Evolutionary conservation across 768 basidiomycete species (phyloP).

Genomic region (Crassisporium funariophilum): DNA sequence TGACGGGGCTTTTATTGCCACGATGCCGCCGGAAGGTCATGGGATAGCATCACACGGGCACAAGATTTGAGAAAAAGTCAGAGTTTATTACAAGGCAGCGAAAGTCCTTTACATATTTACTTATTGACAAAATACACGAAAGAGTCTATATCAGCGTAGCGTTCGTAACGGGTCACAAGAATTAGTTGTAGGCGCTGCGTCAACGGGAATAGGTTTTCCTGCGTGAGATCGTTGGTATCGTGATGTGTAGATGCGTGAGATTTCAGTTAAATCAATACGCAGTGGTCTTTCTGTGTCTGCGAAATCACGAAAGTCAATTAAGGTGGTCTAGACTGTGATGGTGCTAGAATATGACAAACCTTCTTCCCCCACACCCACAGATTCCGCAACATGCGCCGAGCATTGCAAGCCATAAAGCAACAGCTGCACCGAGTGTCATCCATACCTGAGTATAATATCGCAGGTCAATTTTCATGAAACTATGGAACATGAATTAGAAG

Average conservation of each 20-base stretch:
- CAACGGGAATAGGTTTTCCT: too few relatives aligned
- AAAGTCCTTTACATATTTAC: too few relatives aligned
- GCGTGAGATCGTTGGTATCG: too few relatives aligned
- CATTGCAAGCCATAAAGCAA: constrained; percentile 50
- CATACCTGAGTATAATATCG: constrained; percentile 40
- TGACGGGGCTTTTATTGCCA: too few relatives aligned
- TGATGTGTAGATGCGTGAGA: constrained; percentile 4
- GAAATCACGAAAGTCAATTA: constrained; percentile 2
- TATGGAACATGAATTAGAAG: constrained; percentile 3
- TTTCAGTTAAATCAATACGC: constrained; percentile 15
- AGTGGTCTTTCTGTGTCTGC: constrained; percentile 13
- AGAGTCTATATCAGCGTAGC: too few relatives aligned
- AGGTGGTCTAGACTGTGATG: constrained; percentile 4
- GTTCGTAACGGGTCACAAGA: too few relatives aligned
- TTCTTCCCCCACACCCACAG: constrained; percentile 26
- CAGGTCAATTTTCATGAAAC: constrained; percentile 3
- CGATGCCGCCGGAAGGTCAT: too few relatives aligned
- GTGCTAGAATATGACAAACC: constrained; percentile 16
- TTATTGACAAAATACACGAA: too few relatives aligned
- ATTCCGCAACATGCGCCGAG: constrained; percentile 37
- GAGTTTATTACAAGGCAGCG: too few relatives aligned
- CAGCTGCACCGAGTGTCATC: constrained; percentile 53
- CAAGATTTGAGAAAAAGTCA: too few relatives aligned
- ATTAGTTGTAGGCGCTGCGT: too few relatives aligned
- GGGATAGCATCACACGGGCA: too few relatives aligned